These are phyloP conservation scores for Abrus precatorius DNA, from an alignment of 306 rosid species.

Conservation along the genomic window DNA sequence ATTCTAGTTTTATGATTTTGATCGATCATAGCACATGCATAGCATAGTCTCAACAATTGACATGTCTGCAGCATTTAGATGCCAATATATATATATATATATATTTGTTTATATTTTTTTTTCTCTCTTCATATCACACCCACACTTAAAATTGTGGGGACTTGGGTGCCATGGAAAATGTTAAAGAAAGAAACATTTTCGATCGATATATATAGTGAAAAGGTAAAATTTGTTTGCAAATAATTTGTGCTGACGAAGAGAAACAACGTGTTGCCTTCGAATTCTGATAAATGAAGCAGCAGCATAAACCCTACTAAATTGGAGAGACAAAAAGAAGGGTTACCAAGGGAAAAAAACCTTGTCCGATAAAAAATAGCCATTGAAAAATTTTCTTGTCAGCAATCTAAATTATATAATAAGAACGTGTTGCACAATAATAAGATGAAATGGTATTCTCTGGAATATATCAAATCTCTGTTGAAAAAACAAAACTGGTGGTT, in stretches of 20 bases:
- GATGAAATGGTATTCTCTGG: slow-evolving; percentile 6
- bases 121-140: no score
- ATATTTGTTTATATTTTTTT: no score
- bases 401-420: not conserved
- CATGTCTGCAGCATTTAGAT: not conserved
- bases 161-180: no score
- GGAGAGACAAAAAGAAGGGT: slow-evolving; percentile 5
- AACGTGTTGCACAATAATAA: not conserved
- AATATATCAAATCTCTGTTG: slow-evolving; percentile 38
- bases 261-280: slow-evolving; percentile 20
- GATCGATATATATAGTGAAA: not conserved
- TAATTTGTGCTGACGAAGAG: not conserved
- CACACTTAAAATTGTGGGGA: no score
- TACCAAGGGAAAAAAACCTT: not conserved
- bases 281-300: not conserved
- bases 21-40: not conserved
- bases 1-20: slow-evolving; percentile 1
- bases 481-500: slow-evolving; percentile 29
- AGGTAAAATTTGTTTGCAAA: not conserved
- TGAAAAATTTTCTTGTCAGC: slow-evolving; percentile 27
- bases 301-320: slow-evolving; percentile 40
- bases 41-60: not conserved
- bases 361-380: not conserved
- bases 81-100: no score
- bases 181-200: no score